Conservation (phyloP, 768 basidiomycete species). For the Tylopilus subfusipes region DNA sequence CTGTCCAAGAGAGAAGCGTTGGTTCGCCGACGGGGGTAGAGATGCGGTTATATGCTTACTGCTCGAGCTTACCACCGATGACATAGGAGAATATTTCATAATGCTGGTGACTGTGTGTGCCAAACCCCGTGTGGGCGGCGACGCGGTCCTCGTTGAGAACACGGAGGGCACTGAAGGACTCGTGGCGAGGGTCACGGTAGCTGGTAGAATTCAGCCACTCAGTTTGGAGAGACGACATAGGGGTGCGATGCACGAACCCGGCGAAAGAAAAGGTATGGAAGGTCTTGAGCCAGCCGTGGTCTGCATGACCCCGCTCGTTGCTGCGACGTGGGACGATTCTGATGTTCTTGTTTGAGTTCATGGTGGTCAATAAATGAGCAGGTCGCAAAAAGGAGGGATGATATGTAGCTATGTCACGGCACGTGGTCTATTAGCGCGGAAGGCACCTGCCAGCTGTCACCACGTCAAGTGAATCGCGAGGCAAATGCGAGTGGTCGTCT, state of each 20-base stretch:
- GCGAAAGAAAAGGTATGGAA: conserved; percentile 84
- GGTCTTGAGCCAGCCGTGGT: conserved; percentile 86
- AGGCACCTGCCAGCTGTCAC: background rate
- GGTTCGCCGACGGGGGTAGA: background rate
- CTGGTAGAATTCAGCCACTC: conserved; percentile 23
- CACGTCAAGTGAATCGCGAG: background rate
- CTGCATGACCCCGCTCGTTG: conserved; percentile 63
- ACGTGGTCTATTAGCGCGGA: background rate
- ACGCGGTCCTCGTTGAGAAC: conserved; percentile 96
- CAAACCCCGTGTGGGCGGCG: conserved; percentile 71
- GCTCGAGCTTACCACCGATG: conserved; percentile 73
- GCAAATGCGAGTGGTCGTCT: conserved; percentile 3
- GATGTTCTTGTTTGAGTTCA: conserved; percentile 18
- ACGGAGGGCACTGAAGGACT: conserved; percentile 69
- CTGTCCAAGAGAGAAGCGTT: conserved; percentile 34
- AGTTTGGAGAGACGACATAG: conserved; percentile 16
- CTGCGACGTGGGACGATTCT: conserved; percentile 54
- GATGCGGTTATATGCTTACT: conserved; percentile 50
- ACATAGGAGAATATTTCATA: conserved; percentile 94
- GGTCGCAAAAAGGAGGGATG: background rate
- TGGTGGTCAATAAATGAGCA: background rate
- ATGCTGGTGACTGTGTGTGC: conserved; percentile 76
- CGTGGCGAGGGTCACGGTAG: conserved; percentile 58
- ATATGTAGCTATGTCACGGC: background rate
- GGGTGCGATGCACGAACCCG: conserved; percentile 39